These are phyloP conservation scores for Creolimax fragrantissima DNA, from an alignment of 78 protist genomes.

Conservation along the genomic window DNA sequence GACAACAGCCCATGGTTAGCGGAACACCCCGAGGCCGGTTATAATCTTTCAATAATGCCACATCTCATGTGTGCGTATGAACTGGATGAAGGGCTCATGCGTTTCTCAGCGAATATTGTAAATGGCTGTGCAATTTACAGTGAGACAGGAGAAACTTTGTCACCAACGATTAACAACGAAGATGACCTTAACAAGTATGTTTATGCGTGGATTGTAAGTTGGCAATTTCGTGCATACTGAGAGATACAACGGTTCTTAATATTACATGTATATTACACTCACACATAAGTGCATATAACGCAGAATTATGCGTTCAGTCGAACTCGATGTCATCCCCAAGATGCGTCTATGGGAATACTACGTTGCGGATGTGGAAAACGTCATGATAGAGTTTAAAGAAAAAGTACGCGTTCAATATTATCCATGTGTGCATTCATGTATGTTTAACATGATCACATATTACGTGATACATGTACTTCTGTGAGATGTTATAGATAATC, in stretches of 20 bases:
- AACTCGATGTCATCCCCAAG: conserved; percentile 21
- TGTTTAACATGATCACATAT: too few species aligned
- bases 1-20: conserved; percentile 57
- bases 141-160: neutral
- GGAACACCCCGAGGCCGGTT: conserved; percentile 88
- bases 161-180: neutral
- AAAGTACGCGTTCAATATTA: neutral
- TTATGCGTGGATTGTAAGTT: too few species aligned
- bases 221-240: too few species aligned
- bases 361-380: conserved; percentile 54
- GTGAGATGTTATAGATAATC: too few species aligned
- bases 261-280: too few species aligned
- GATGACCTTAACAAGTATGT: neutral
- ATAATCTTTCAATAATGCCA: conserved; percentile 55
- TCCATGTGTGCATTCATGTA: too few species aligned
- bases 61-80: conserved; percentile 65
- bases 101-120: neutral
- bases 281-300: too few species aligned
- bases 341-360: conserved; percentile 70
- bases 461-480: too few species aligned
- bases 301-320: neutral
- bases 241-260: too few species aligned
- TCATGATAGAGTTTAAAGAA: conserved; percentile 34
- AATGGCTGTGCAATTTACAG: neutral
- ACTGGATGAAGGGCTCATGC: conserved; percentile 53